phyloP scores from a whole-genome alignment of 73 alveolate genomes.

The Stentor roeselii region DNA sequence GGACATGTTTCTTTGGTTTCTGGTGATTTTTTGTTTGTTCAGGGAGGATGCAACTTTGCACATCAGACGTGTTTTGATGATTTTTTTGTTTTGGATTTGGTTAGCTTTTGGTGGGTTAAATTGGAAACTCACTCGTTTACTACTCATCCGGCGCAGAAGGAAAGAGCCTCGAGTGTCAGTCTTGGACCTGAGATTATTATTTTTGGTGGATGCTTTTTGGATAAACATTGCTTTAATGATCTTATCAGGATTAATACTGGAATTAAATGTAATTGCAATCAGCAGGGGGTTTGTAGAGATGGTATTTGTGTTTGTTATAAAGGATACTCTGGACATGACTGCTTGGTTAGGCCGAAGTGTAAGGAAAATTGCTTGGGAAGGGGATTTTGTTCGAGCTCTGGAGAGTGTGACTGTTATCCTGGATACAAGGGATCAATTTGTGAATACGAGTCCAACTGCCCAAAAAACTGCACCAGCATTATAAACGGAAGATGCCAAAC shows the following conservation, averaged over 20 bases:
- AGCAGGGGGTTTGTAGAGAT: constrained; percentile 20
- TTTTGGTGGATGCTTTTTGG: constrained; percentile 14
- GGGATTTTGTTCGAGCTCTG: constrained; percentile 18
- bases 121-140: background rate
- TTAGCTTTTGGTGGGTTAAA: constrained; percentile 3
- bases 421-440: constrained; percentile 22
- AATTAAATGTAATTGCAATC: background rate
- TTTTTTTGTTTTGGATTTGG: background rate
- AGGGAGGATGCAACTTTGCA: constrained; percentile 20
- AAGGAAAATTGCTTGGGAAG: background rate
- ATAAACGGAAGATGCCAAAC: constrained; percentile 13
- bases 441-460: constrained; percentile 14
- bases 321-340: constrained; percentile 16
- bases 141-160: background rate
- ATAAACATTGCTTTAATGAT: constrained; percentile 14
- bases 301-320: background rate
- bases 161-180: background rate
- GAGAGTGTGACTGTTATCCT: constrained; percentile 15
- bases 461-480: constrained; percentile 5
- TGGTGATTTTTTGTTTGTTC: constrained; percentile 4
- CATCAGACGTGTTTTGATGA: background rate
- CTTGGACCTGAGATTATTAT: background rate
- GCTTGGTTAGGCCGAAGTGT: background rate
- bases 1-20: background rate
- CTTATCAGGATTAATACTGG: constrained; percentile 13